These are phyloP conservation scores for Didymella pomorum DNA, from an alignment of 2,329 filamentous ascomycete species.

Conservation along the genomic window DNA sequence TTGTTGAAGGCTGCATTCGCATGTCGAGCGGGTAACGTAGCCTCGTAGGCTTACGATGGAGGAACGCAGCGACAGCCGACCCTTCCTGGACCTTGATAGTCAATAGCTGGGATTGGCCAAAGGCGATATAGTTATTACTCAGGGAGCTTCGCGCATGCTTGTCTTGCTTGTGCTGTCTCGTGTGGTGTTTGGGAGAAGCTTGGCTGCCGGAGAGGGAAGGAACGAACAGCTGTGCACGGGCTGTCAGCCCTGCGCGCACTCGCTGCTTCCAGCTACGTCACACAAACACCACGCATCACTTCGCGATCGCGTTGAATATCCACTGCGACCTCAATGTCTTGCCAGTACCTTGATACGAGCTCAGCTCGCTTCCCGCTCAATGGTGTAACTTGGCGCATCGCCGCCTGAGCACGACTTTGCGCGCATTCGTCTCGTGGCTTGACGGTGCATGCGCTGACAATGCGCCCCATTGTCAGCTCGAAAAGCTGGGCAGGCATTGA, in stretches of 20 bases:
- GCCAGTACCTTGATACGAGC: not conserved
- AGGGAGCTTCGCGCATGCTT: slow-evolving; percentile 16
- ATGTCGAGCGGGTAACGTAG: not conserved
- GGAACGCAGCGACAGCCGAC: not conserved
- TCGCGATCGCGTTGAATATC: not conserved
- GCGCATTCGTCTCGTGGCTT: not conserved
- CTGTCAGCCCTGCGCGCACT: not conserved
- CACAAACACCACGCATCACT: not conserved
- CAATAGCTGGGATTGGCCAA: not conserved
- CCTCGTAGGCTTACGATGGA: not conserved
- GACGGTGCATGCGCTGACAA: slow-evolving; percentile 7
- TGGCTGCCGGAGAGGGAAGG: slow-evolving; percentile 7
- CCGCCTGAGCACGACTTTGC: not conserved
- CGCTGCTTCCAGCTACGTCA: not conserved
- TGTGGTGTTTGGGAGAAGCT: slow-evolving; percentile 18
- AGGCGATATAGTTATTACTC: not conserved
- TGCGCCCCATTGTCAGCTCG: not conserved
- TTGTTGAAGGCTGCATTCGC: not conserved
- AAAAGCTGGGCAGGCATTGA: not conserved
- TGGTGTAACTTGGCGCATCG: too few species aligned
- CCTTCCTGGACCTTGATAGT: not conserved
- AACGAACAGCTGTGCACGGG: not conserved
- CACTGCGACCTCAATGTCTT: not conserved
- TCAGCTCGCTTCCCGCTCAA: not conserved
- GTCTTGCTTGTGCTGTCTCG: slow-evolving; percentile 22